Conservation (phyloP, 441 rosid genomes). For the Corymbia citriodora region DNA sequence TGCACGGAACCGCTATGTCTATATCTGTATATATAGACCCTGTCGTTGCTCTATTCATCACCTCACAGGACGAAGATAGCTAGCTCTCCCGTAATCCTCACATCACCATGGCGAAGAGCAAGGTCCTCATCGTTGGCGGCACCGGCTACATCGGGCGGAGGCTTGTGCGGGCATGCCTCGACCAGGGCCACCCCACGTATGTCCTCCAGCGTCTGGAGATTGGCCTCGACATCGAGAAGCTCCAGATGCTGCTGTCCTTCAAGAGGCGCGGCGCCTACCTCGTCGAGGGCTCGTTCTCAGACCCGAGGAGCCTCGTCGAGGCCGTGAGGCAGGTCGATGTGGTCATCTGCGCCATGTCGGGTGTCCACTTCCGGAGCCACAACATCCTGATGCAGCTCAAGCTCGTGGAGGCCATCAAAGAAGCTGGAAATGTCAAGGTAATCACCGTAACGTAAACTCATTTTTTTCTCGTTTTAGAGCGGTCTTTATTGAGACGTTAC, state of each 20-base stretch:
- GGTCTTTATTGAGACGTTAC: background rate
- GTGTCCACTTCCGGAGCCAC: background rate
- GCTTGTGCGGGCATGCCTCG: background rate
- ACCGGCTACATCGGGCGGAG: background rate
- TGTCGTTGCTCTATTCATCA: background rate
- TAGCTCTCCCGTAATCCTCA: background rate
- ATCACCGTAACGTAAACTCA: background rate
- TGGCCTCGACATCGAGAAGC: background rate
- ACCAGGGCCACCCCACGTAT: background rate
- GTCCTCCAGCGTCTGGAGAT: background rate
- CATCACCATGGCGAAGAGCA: background rate
- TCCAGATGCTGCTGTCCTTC: background rate
- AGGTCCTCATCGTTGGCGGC: background rate
- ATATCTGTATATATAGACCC: background rate
- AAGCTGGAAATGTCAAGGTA: background rate
- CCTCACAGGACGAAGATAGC: background rate
- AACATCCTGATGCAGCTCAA: background rate
- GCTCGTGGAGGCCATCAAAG: background rate
- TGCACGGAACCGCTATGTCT: background rate
- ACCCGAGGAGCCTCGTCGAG: background rate
- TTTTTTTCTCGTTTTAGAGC: background rate
- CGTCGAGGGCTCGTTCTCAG: background rate
- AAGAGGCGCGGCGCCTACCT: background rate
- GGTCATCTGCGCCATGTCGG: background rate
- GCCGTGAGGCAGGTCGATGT: background rate